Percentiles rank a stretch among this genome's conserved stretches.
These are phyloP conservation scores for Hypoxylon sp. DNA, from an alignment of 2,329 filamentous ascomycete genomes.

Conservation along the genomic window DNA sequence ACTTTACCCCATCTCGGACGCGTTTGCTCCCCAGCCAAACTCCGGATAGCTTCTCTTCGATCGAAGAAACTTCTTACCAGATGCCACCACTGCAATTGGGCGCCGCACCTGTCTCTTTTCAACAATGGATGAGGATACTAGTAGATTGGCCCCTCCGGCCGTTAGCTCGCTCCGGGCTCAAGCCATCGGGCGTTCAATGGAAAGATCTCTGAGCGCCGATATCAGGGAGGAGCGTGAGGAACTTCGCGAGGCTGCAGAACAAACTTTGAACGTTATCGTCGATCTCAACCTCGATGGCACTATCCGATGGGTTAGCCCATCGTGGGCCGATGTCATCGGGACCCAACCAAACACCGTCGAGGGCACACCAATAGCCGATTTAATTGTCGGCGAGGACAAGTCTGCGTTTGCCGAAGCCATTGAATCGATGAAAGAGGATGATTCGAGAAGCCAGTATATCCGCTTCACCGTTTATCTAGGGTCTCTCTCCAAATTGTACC, in stretches of 20 bases:
- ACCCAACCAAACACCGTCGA: conserved; percentile 80
- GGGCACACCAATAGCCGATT: conserved; percentile 82
- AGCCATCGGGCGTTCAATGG: conserved; percentile 66
- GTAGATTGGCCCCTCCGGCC: conserved; percentile 67
- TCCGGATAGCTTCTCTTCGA: conserved; percentile 31
- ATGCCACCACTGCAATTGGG: conserved; percentile 57
- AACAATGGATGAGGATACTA: conserved; percentile 64
- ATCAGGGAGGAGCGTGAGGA: conserved; percentile 95
- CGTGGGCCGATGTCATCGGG: conserved; percentile 94
- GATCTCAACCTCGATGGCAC: conserved; percentile 92
- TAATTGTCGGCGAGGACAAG: conserved; percentile 84
- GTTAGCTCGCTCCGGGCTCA: conserved; percentile 68
- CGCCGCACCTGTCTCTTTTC: conserved; percentile 49
- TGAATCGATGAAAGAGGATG: conserved; percentile 91
- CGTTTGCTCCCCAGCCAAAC: conserved; percentile 48
- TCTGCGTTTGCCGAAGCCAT: conserved; percentile 85
- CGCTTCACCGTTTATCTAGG: conserved; percentile 83
- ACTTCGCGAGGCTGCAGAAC: conserved; percentile 93
- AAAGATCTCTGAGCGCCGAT: conserved; percentile 83
- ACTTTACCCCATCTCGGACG: conserved; percentile 43
- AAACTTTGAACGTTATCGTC: conserved; percentile 96
- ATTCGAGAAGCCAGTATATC: conserved; percentile 91
- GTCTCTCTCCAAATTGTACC: conserved; percentile 75
- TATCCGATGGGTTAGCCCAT: conserved; percentile 96
- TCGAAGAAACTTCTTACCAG: conserved; percentile 43